Base-by-base conservation (phyloP, 78 protist species). In the Mastigamoeba balamuthi region DNA sequence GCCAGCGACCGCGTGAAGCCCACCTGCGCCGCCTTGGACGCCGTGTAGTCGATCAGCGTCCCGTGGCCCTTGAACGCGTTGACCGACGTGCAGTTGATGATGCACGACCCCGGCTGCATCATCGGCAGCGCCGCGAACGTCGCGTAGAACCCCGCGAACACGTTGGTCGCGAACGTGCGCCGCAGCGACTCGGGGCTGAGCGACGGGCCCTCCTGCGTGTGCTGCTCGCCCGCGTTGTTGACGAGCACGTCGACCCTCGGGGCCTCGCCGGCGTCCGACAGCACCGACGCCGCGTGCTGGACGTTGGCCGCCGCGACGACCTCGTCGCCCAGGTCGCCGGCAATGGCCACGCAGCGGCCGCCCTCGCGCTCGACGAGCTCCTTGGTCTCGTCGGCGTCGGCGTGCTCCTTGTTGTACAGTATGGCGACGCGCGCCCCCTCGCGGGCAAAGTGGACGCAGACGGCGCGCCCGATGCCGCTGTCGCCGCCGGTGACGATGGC, bases 401-500 rank as follows among this genome's bases (percentile, higher is more conserved):
- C 44, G 25, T 79, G 69, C 39, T 79, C 80, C 6, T 27, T 7
- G 27, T 25, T 27, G 8, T 79, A 70, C 30, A 74, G 33, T 71
- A 79, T 79, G 28, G 83, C 80, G 30, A 79, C 68, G 37, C 65
- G 17, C 5, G 77, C 74, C 6, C 83, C 83, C 43, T 79, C 83
- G 17, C 58, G 64, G 6, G 83, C 83, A 75, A 58, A 79, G n/a
- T 48, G 27, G 33, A 79, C 83, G 7, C 70, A 78, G 39, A 70
- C 66, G 41, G 80, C 65, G 23, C 83, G 44, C 29, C 83, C 83
- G 42, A 79, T 79, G 1, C 83, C 83, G 36, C 68, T 39, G 71
- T 79, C 83, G 3, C 83, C 83, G 37, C 83, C 83, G 23, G 83
- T 79, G 69, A 79, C 3, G 39, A 79, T 38, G 63, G 77, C 83